Evolutionary conservation across 139 green algal species (phyloP), one percentile per base, ranked within the genome.

Genomic region (Tetraselmis striata): DNA sequence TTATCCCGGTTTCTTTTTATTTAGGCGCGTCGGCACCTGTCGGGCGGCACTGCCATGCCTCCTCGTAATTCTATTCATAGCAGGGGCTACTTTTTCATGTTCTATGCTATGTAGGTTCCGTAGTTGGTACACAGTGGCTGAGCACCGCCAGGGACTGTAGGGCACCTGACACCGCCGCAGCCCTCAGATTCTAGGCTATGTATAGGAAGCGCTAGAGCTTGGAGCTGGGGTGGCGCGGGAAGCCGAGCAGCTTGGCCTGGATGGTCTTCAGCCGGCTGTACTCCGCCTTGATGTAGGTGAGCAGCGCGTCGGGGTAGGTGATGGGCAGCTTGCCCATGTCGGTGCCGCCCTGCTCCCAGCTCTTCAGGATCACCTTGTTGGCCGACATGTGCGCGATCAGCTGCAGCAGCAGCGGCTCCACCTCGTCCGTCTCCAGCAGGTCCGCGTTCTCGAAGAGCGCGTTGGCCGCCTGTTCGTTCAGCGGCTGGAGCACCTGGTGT

Each of bases 351-450:
- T 67, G 5, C 45, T 67, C 45, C 25, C 31, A 93, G 87, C 87
- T 89, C 27, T 87, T 77, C 31, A 95, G 78, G 25, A 93, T 88
- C 79, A 95, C 92, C 11, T 87, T 83, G 87, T 95, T 93, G 1
- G 93, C 86, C 2, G 83, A 87, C 18, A 95, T 91, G 76, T 96
- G 92, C 0, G 94, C 92, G 30, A 98, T 90, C 59, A 96, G 83
- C 89, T 97, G 93, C 78, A 97, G 84, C 78, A 98, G 87, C 75
- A 94, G 80, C 0, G 91, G 91, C 80, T 94, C 88, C 59, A 96
- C 86, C 1, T 59, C 31, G 0, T 84, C 32, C 0, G 86, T 85
- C 75, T 95, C 90, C 75, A 97, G 81, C 83, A 97, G 82, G 82
- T 96, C 90, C 25, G 90, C 80, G 76, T 84, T 67, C 45, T 94